Base-by-base conservation (phyloP, 2,329 filamentous ascomycete genomes). In the Phyllosticta citribraziliensis region DNA sequence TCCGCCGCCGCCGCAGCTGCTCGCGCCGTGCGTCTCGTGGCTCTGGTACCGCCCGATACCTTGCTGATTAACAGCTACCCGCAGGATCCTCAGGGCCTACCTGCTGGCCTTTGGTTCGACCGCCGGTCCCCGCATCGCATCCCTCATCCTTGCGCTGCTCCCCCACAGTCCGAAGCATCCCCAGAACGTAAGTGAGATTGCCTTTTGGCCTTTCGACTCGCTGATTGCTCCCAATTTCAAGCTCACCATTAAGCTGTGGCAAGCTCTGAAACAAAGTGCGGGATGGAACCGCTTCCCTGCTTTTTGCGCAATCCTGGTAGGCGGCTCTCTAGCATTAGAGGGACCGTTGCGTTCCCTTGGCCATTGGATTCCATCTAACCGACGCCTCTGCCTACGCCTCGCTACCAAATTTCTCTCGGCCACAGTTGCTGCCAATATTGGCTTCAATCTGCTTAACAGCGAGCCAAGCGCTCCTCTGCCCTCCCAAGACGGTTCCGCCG, bases 241-340 rank as follows among this genome's bases (percentile, higher is more conserved):
- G 56, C 61, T 67, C 71, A 60, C 71, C 65, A 22, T 62, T 53
- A 62, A 80, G 78, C 63, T 79, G 54, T 64, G 65, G 53, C 67
- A 66, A 47, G 70, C 76, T 56, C 66, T 81, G 33, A 70, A 68
- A 47, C 68, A 70, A 63, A 71, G 76, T 25, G 66, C 79, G 40
- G 74, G 74, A 47, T 65, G 76, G 51, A 74, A 80, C 65, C 75
- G 76, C 56, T 82, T 83, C 64, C 79, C 81, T 35, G 72, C 79
- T 3, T 81, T 80, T 63, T 83, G 80, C 67, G 82, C 76, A 52
- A 65, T 76, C 24, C 70, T 83, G 17, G 73, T 82, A 19, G 81
- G 78, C 50, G 80, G 80, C 22, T 81, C 80, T 58, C 81, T 78
- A 17, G 61, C 79, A 56, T 67, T 82, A 20, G 70, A 74, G 56